A percentile compares a stretch with the other conserved stretches of the same genome.
Conservation (phyloP, 768 basidiomycete species). For the Phylloporus sp. region DNA sequence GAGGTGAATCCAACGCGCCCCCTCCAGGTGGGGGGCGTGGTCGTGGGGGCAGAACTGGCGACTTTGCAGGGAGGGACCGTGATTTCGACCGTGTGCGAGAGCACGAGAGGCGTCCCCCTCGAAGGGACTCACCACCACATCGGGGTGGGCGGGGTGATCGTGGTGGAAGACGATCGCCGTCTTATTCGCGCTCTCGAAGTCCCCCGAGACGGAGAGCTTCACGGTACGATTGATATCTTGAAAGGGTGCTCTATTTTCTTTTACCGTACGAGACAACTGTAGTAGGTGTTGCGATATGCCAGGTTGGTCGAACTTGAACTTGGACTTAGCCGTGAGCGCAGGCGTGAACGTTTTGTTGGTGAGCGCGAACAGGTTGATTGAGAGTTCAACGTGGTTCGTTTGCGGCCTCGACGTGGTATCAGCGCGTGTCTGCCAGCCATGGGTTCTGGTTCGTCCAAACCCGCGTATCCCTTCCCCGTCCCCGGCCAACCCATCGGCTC, state of each 20-base stretch:
- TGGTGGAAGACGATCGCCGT: constrained; percentile 37
- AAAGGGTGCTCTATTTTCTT: constrained; percentile 3
- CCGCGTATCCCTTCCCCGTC: constrained; percentile 16
- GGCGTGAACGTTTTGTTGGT: not conserved
- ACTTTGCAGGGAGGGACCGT: constrained; percentile 34
- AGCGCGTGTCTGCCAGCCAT: constrained; percentile 8
- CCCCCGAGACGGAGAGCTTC: constrained; percentile 37
- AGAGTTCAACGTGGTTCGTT: not conserved
- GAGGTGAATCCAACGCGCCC: constrained; percentile 60
- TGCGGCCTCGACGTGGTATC: not conserved
- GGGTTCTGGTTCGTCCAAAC: constrained; percentile 25
- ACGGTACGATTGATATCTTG: constrained; percentile 29
- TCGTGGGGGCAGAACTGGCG: constrained; percentile 36
- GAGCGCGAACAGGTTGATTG: not conserved
- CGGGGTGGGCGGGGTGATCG: constrained; percentile 42
- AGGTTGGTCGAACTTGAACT: not conserved
- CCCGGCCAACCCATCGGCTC: constrained; percentile 4
- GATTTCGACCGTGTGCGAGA: constrained; percentile 37
- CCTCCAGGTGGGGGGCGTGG: constrained; percentile 40
- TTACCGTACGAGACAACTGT: not conserved
- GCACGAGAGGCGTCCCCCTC: constrained; percentile 50
- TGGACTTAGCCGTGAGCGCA: too few species aligned
- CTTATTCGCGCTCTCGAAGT: constrained; percentile 39
- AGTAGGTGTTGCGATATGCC: not conserved
- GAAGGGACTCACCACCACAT: constrained; percentile 47